Base-by-base conservation (phyloP, 352 stramenopile genomes). In the Pythium plurisporium region DNA sequence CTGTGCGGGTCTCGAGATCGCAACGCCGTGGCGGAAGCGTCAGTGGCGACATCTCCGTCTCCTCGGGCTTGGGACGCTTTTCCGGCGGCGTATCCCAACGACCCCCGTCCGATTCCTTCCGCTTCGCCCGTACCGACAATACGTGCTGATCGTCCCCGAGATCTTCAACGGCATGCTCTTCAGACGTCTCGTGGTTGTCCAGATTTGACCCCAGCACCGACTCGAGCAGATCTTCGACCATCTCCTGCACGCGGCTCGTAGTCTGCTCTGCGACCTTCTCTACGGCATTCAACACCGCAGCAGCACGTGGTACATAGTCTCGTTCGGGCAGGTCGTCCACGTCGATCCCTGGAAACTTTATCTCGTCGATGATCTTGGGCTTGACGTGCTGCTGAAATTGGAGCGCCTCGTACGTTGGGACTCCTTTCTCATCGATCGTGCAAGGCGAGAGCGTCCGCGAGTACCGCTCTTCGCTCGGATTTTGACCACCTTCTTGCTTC, bases 331-430 rank as follows among this genome's bases (percentile, higher is more conserved):
- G 17, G 5, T 51, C 27, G 29, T 46, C 29, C 19, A 51, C 20
- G 34, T 59, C 52, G 15, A 59, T 43, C 31, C 52, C 52, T 7
- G 52, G 52, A 14, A 51, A 59, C 52, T 59, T 59, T 38, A 59
- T 30, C 30, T 59, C 52, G 17, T 51, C 52, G 10, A 59, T 44
- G 9, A 43, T 15, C 40, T 4, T 41, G n/a, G 38, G n/a, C 29
- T 58, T 58, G 26, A 38, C 19, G 9, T 8, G 33, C 15, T 59
- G 11, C 30, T 51, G 8, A 23, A 11, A 27, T 7, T n/a, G 19
- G 19, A 62, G 23, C 3, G 55, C 55, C 26, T 62, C 55, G 29
- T 62, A 62, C 23, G 45, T 62, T 10, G 37, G 36, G 1, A 55
- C 36, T 27, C 55, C 55, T 4, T 62, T 50, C 14, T 55, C 34